A percentile compares a stretch with the other conserved stretches of the same genome.
phyloP scores from a whole-genome alignment of 108 stramenopile genomes.

The Aurantiochytrium sp. region DNA sequence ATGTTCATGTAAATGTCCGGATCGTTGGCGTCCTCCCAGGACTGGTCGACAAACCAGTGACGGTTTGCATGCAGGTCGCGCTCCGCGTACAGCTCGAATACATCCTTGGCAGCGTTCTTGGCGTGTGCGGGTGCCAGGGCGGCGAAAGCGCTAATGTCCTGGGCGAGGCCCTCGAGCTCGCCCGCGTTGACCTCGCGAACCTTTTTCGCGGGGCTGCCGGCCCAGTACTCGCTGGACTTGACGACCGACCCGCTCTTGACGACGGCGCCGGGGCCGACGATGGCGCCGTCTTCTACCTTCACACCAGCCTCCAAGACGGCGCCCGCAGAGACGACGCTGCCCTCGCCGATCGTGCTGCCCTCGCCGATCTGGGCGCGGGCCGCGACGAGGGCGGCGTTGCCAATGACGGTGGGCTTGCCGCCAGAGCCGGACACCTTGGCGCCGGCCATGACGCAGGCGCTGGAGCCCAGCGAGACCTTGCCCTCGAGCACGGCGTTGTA shows the following conservation, averaged over 20 bases:
- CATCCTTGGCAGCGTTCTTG: neutral
- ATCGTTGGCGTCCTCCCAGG: neutral
- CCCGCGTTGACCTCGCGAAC: neutral
- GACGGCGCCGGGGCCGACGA: neutral
- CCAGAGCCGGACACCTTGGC: neutral
- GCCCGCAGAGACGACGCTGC: slow-evolving; percentile 14
- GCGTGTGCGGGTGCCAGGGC: neutral
- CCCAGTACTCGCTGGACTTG: neutral
- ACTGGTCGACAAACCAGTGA: neutral
- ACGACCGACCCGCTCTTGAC: neutral
- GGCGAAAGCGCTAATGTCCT: neutral
- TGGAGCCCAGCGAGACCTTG: neutral
- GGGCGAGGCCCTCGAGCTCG: neutral
- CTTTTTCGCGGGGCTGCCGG: neutral
- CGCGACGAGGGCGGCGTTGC: neutral
- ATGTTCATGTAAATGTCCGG: neutral
- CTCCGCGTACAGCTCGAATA: neutral
- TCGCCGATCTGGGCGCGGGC: neutral
- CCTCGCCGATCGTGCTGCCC: neutral
- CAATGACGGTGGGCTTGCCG: neutral
- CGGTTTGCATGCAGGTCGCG: neutral
- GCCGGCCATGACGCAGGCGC: neutral
- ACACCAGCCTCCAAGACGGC: neutral
- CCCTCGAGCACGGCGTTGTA: neutral
- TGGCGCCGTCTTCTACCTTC: neutral